Conservation (phyloP, 441 rosid species). For the Jatropha podagrica region DNA sequence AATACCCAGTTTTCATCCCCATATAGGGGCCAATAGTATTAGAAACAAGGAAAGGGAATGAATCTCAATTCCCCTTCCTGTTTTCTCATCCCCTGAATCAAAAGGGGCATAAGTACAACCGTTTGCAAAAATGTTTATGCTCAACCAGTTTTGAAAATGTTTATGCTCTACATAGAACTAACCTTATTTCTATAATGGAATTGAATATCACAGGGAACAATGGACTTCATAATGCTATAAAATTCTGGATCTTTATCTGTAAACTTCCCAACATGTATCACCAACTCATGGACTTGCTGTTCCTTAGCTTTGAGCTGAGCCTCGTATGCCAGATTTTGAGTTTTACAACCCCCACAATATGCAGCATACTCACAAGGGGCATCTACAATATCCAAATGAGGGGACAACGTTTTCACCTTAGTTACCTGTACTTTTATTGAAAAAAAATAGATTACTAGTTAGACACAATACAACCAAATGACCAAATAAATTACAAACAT, state of each 20-base stretch:
- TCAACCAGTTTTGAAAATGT: background rate
- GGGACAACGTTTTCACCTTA: constrained; percentile 67
- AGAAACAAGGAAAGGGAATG: background rate
- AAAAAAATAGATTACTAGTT: constrained; percentile 12
- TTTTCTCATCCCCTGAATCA: background rate
- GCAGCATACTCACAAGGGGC: constrained; percentile 92
- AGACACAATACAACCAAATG: background rate
- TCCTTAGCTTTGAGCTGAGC: constrained; percentile 90
- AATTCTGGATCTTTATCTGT: constrained; percentile 46
- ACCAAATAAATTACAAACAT: background rate
- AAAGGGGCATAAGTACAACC: background rate
- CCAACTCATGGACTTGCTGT: constrained; percentile 68
- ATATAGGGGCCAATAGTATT: background rate
- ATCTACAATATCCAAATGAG: constrained; percentile 69
- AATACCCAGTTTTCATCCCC: background rate
- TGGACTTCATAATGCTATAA: constrained; percentile 57
- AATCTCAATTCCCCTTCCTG: background rate
- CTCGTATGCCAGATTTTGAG: constrained; percentile 72
- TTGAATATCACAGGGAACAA: constrained; percentile 75
- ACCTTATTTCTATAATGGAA: constrained; percentile 91
- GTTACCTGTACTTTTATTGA: constrained; percentile 44
- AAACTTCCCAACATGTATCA: constrained; percentile 69
- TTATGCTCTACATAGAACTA: constrained; percentile 14
- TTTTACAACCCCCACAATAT: constrained; percentile 87
- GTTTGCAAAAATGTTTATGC: no score